Evolutionary conservation across 73 alveolate species (phyloP).

Genomic region (Halteria grandinella): DNA sequence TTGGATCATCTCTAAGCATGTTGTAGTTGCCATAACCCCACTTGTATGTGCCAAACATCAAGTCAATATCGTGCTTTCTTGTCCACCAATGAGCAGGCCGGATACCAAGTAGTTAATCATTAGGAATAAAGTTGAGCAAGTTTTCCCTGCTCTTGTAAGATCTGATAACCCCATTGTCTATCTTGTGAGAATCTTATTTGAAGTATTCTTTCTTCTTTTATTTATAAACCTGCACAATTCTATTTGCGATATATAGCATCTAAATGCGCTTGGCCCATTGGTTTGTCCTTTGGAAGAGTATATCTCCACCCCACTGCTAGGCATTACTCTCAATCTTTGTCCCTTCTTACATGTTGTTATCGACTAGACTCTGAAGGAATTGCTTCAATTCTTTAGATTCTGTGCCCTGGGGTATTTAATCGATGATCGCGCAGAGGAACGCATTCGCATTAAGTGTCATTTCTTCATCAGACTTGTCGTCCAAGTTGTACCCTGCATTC

Average conservation of each 20-base stretch:
- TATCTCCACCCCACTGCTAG: constrained; percentile 92
- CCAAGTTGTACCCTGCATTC: constrained; percentile 22
- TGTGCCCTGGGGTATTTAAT: constrained; percentile 62
- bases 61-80: constrained; percentile 94
- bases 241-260: constrained; percentile 80
- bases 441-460: constrained; percentile 90
- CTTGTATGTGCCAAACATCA: constrained; percentile 93
- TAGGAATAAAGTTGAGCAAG: constrained; percentile 90
- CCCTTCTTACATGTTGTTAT: constrained; percentile 90
- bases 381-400: constrained; percentile 81
- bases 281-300: constrained; percentile 86
- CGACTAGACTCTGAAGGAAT: constrained; percentile 84
- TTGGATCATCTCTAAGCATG: constrained; percentile 83
- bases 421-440: constrained; percentile 86
- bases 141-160: constrained; percentile 74
- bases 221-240: constrained; percentile 71
- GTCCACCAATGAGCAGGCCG: constrained; percentile 98
- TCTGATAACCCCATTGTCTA: not conserved
- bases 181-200: not conserved
- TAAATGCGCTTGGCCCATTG: constrained; percentile 95
- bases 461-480: constrained; percentile 82
- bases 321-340: not conserved
- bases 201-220: constrained; percentile 15
- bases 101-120: constrained; percentile 81
- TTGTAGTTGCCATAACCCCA: constrained; percentile 97